Evolutionary conservation across 2,329 filamentous ascomycete species (phyloP).

Genomic region (Biscogniauxia mediterranea): DNA sequence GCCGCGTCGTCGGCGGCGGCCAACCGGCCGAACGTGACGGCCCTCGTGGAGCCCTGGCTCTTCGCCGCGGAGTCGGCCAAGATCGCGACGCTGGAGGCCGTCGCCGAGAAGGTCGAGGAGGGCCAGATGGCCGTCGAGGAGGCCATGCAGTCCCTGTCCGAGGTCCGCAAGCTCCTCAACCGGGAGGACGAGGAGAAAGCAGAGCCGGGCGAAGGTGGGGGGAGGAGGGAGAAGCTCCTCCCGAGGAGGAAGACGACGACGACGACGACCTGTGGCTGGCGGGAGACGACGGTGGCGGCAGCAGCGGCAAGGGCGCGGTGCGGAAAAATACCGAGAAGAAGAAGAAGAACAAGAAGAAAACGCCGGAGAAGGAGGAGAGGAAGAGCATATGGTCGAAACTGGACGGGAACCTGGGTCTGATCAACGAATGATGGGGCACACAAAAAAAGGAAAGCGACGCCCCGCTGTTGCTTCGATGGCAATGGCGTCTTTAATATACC

Average conservation of each 20-base stretch:
- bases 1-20: conserved; percentile 31
- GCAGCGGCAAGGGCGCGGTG: conserved; percentile 22
- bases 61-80: conserved; percentile 60
- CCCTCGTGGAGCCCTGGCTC: conserved; percentile 55
- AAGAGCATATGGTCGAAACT: conserved; percentile 48
- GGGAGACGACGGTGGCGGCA: conserved; percentile 22
- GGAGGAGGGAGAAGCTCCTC: conserved; percentile 30
- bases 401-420: conserved; percentile 54
- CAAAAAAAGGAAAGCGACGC: not conserved
- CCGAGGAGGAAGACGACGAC: conserved; percentile 18
- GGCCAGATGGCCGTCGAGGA: conserved; percentile 56
- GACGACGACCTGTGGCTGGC: conserved; percentile 17
- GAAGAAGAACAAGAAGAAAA: conserved; percentile 14
- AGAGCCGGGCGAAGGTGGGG: conserved; percentile 34
- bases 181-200: conserved; percentile 24
- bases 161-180: conserved; percentile 47
- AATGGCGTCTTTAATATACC: no score
- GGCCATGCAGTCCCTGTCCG: conserved; percentile 48
- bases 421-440: conserved; percentile 31
- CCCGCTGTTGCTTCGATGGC: no score
- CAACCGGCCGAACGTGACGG: conserved; percentile 37
- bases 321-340: conserved; percentile 26
- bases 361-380: conserved; percentile 18
- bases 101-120: conserved; percentile 59
- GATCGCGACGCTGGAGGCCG: conserved; percentile 54